Evolutionary conservation across 169 alveolate species (phyloP).

Genomic region (Toxoplasma gondii): DNA sequence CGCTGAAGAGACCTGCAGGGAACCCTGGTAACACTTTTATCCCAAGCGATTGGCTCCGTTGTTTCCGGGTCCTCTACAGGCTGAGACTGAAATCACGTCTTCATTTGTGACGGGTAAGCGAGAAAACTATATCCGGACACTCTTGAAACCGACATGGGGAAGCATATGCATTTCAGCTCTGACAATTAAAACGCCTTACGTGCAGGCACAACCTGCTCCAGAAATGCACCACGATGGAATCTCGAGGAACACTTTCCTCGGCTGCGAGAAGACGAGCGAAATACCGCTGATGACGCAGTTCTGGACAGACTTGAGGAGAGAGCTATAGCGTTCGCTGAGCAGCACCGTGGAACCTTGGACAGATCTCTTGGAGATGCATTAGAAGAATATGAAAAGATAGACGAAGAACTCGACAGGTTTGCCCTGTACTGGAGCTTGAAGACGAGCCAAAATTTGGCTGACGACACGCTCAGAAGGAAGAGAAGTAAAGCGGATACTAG

Average conservation of each 20-base stretch:
- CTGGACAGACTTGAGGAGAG: constrained; percentile 9
- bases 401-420: not conserved
- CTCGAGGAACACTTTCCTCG: not conserved
- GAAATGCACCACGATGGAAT: not conserved
- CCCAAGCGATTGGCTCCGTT: too few relatives aligned
- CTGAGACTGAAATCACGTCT: not conserved
- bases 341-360: not conserved
- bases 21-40: too few relatives aligned
- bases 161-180: not conserved
- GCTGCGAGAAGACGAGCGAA: not conserved
- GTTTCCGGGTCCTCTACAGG: not conserved
- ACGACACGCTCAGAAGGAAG: not conserved
- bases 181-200: not conserved
- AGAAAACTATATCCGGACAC: too few relatives aligned
- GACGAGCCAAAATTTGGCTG: not conserved
- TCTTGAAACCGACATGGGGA: not conserved
- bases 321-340: not conserved
- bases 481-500: constrained; percentile 2
- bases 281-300: not conserved
- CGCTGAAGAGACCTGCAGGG: too few relatives aligned
- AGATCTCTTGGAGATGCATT: not conserved
- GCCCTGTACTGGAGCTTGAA: not conserved
- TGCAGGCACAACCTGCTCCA: not conserved
- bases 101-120: not conserved
- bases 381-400: not conserved